Evolutionary conservation across 1,284 basidiomycete species (phyloP).

Genomic region (Irpex rosettiformis): DNA sequence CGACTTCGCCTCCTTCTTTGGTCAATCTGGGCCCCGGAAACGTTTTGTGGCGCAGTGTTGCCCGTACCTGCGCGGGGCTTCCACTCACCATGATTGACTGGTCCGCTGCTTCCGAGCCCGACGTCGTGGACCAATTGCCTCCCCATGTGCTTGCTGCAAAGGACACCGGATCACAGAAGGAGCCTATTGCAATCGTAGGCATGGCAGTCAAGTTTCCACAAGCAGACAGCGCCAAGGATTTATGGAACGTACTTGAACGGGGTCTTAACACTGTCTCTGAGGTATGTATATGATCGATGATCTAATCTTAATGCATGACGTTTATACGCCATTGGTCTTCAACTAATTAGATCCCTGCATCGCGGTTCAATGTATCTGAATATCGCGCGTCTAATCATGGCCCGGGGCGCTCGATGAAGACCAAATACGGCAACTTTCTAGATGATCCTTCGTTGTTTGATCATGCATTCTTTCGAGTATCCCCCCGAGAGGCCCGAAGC

Average conservation of each 20-base stretch:
- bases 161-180: constrained; percentile 31
- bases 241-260: constrained; percentile 58
- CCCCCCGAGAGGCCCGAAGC: constrained; percentile 64
- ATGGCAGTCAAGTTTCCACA: constrained; percentile 68
- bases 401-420: constrained; percentile 40
- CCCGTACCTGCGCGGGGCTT: constrained; percentile 31
- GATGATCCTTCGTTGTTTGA: constrained; percentile 57
- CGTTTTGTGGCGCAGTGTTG: constrained; percentile 38
- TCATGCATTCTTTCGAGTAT: constrained; percentile 66
- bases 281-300: constrained; percentile 34
- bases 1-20: constrained; percentile 28
- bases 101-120: constrained; percentile 16
- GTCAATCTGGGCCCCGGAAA: constrained; percentile 56
- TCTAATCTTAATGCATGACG: neutral
- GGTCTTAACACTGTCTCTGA: constrained; percentile 57
- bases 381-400: constrained; percentile 30
- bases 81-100: constrained; percentile 28
- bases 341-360: constrained; percentile 47
- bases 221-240: constrained; percentile 38
- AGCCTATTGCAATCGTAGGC: constrained; percentile 66
- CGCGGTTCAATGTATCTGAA: constrained; percentile 49
- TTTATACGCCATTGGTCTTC: neutral
- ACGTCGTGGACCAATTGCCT: neutral
- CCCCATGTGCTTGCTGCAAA: neutral
- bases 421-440: constrained; percentile 62